Conservation (phyloP, 2,329 filamentous ascomycete genomes). For the Phaeophleospora eucalypticola region DNA sequence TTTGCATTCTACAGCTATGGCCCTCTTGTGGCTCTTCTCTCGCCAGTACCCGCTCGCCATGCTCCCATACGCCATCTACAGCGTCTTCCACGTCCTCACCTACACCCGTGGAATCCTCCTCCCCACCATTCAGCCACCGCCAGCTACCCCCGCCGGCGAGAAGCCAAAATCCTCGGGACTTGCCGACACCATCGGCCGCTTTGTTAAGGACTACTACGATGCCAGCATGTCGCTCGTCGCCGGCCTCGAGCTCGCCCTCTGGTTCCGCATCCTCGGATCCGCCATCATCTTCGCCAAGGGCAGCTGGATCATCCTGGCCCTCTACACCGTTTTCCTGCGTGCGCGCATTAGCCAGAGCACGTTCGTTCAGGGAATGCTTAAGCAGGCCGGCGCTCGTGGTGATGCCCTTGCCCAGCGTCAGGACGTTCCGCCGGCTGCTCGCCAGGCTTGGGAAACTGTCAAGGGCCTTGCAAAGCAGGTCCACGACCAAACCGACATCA, state of each 20-base stretch:
- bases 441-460: slow-evolving; percentile 73
- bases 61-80: slow-evolving; percentile 94
- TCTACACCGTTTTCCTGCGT: slow-evolving; percentile 92
- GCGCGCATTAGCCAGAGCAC: slow-evolving; percentile 84
- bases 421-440: slow-evolving; percentile 74
- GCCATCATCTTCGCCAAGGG: slow-evolving; percentile 84
- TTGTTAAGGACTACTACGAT: slow-evolving; percentile 98
- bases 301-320: slow-evolving; percentile 78
- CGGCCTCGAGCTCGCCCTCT: slow-evolving; percentile 79
- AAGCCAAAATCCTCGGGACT: slow-evolving; percentile 59
- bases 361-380: slow-evolving; percentile 83
- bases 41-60: slow-evolving; percentile 87
- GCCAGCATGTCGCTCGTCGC: slow-evolving; percentile 91
- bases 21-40: slow-evolving; percentile 88
- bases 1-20: slow-evolving; percentile 63
- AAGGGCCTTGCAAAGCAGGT: slow-evolving; percentile 71
- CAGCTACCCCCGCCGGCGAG: slow-evolving; percentile 50
- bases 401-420: slow-evolving; percentile 82
- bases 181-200: slow-evolving; percentile 79
- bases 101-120: slow-evolving; percentile 93
- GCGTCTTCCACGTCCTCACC: slow-evolving; percentile 95
- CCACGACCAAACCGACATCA: slow-evolving; percentile 73
- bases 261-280: slow-evolving; percentile 75
- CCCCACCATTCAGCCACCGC: slow-evolving; percentile 72
- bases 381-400: slow-evolving; percentile 66